phyloP scores from a whole-genome alignment of 441 rosid species.

The Adansonia madagascariensis region DNA sequence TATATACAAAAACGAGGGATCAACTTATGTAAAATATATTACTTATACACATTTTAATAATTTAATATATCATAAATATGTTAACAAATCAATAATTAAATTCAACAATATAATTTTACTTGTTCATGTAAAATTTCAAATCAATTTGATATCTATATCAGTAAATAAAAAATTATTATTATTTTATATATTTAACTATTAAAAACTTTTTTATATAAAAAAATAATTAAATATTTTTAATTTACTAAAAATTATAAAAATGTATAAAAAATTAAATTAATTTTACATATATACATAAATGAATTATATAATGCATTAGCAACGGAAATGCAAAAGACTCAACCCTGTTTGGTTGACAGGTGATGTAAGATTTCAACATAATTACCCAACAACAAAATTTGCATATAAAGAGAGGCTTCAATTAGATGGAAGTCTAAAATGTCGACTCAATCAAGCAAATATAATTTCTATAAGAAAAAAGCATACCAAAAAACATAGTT shows the following conservation, averaged over 20 bases:
- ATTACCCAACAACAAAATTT: background rate
- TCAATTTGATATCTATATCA: too few relatives aligned
- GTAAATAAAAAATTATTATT: too few relatives aligned
- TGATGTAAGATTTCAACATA: background rate
- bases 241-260: background rate
- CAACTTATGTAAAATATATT: too few relatives aligned
- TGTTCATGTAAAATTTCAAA: too few relatives aligned
- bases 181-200: too few relatives aligned
- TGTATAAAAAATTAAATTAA: background rate
- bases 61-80: too few relatives aligned
- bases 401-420: conserved; percentile 23
- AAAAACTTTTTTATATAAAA: too few relatives aligned
- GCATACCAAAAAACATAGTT: background rate
- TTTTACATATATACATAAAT: background rate
- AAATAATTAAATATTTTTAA: too few relatives aligned
- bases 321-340: background rate
- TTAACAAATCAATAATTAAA: too few relatives aligned
- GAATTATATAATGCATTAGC: background rate
- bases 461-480: background rate
- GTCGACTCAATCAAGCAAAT: background rate
- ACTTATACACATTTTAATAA: too few relatives aligned
- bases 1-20: too few relatives aligned
- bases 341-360: background rate
- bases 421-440: background rate
- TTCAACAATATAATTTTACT: too few relatives aligned